Base-by-base conservation (phyloP, 345 rosid genomes). In the Crucihimalaya himalaica region DNA sequence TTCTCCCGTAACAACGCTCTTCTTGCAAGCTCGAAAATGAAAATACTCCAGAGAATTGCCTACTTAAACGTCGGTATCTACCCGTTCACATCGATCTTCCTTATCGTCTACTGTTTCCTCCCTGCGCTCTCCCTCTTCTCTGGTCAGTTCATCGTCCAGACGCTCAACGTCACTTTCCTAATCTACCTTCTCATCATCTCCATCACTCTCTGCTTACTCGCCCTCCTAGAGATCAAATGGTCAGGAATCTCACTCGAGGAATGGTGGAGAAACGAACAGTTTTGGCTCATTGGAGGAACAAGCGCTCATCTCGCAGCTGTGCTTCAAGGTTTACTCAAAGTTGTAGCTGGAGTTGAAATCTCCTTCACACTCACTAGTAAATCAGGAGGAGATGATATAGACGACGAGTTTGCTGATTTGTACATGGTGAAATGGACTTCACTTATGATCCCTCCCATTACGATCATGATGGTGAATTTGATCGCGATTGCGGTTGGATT, bases 251-350 rank as follows among this genome's bases (percentile, higher is more conserved):
- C 81, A 45, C 81, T 94, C 0, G 98, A 94, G 53, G 98, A 94
- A 54, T 92, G 97, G 97, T 92, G 98, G 98, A 87, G 98, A 75
- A 94, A 92, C 61, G 98, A 94, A 65, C 98, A 94, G 82, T 94
- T 94, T 77, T 94, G 98, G 98, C 78, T 94, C 75, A 94, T 94
- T 9, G 97, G 98, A 14, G 98, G 98, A 13, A 94, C 98, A 3
- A 94, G 98, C 27, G 97, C 98, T 1, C 97, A 94, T 71, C 88
- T 94, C 21, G 98, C 98, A 2, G 98, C 98, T 1, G 98, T 94
- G 35, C 88, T 94, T 70, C 98, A 94, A 72, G 97, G 98, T 28
- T 67, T 94, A 31, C 81, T 94, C 64, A 94, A 94, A 80, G 97
- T 94, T 12, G 9, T 94, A 23, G 98, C 98, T 0, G 98, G 98